These are phyloP conservation scores for Colletotrichum karsti DNA, from an alignment of 2,329 filamentous ascomycete genomes.

Conservation along the genomic window DNA sequence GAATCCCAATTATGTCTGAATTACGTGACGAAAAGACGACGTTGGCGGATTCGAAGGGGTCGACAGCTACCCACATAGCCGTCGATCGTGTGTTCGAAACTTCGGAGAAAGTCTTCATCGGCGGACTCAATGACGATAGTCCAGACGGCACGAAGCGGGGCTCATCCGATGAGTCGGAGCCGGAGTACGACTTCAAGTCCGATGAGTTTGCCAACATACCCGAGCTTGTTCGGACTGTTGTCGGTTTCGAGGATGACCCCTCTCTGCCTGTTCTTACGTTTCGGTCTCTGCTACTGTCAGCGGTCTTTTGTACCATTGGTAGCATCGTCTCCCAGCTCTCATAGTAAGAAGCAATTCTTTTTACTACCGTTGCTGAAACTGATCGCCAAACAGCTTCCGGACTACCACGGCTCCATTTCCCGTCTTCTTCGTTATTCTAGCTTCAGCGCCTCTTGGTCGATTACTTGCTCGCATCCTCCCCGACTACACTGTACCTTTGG, in stretches of 20 bases:
- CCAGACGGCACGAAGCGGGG: neutral
- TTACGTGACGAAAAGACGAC: neutral
- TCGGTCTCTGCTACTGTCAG: slow-evolving; percentile 65
- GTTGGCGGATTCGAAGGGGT: neutral
- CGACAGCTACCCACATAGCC: neutral
- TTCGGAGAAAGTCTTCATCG: slow-evolving; percentile 9
- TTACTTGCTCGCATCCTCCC: slow-evolving; percentile 61
- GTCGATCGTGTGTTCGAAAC: slow-evolving; percentile 13
- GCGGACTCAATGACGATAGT: neutral
- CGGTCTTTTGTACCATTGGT: slow-evolving; percentile 12
- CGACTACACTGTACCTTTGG: slow-evolving; percentile 54
- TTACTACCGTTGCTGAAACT: neutral
- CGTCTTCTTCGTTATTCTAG: slow-evolving; percentile 69
- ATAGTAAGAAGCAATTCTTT: neutral
- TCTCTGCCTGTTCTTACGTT: slow-evolving; percentile 65
- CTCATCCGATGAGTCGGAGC: slow-evolving; percentile 8
- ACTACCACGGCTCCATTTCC: slow-evolving; percentile 67
- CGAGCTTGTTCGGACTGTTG: slow-evolving; percentile 58
- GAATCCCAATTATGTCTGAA: slow-evolving; percentile 3
- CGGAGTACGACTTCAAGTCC: slow-evolving; percentile 23
- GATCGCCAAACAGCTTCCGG: slow-evolving; percentile 62
- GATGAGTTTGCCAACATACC: slow-evolving; percentile 23
- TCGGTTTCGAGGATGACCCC: slow-evolving; percentile 65
- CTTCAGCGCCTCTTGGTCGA: slow-evolving; percentile 61
- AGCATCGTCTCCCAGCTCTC: slow-evolving; percentile 18